Base-by-base conservation (phyloP, 345 rosid species). In the Microthlaspi erraticum region DNA sequence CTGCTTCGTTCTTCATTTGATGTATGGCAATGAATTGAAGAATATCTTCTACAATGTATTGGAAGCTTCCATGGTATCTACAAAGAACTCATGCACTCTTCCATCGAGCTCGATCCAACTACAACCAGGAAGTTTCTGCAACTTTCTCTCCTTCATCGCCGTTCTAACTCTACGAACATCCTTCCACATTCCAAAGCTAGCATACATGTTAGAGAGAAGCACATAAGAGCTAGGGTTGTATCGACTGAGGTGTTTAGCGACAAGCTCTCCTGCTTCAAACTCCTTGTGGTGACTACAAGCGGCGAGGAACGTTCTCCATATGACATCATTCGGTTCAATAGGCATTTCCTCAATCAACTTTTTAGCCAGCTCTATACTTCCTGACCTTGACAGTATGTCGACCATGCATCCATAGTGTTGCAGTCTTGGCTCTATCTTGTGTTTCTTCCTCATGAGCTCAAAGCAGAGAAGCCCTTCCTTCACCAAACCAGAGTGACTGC, bases 401-500 rank as follows among this genome's bases (percentile, higher is more conserved):
- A 84, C 79, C 68, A 83, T 53, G 61, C 88, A 86, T 16, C 87
- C 87, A 60, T 87, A 84, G 19, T 87, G 89, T 60, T 87, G 86
- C 48, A 81, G n/a, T 63, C 62, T 84, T 17, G 92, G 89, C 64
- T 59, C 77, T 49, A 85, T 68, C 11, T 73, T 74, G 71, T 84
- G 85, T 33, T 74, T 66, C 44, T 65, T 55, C 58, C 79, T 80
- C 92, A 85, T 87, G 67, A 83, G 81, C 51, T 81, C 81, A 42
- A 87, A 85, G 43, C 82, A 77, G 32, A 80, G 64, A 48, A 79
- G 78, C 11, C 91, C 89, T 77, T 87, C 86, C 45, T 77, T 70
- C 44, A 87, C 81, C 45, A 84, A 57, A 5, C 92, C 92, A 48
- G 86, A 85, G 66, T 87, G 91, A 58, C 85, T 82, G 44, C 91